Evolutionary conservation across 2,329 filamentous ascomycete genomes (phyloP).

Genomic region (Trichoderma koningiopsis): DNA sequence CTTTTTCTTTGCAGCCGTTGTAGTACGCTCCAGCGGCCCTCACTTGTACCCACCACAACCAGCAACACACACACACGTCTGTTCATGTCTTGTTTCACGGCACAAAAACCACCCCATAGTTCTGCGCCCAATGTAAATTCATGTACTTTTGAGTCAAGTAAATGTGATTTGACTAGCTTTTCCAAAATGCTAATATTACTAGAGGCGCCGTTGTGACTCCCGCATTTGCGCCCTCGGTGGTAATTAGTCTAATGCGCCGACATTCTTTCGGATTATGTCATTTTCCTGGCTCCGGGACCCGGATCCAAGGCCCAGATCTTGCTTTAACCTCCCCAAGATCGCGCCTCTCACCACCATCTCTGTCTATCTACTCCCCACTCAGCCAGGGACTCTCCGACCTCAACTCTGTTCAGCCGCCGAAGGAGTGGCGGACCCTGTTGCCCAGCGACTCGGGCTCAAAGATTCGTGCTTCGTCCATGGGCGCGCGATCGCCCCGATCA

Average conservation of each 20-base stretch:
- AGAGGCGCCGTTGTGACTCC: not conserved
- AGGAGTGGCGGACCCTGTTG: conserved; percentile 20
- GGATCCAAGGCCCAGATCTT: not conserved
- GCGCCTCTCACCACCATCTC: not conserved
- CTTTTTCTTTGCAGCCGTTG: no score
- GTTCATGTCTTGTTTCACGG: not conserved
- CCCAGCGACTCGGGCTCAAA: conserved; percentile 27
- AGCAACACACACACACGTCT: no score
- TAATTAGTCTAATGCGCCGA: not conserved
- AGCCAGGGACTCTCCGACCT: conserved; percentile 6
- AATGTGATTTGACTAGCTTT: not conserved
- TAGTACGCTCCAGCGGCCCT: no score
- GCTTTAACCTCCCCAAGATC: conserved; percentile 3
- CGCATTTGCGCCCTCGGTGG: not conserved
- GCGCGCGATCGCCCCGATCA: conserved; percentile 45
- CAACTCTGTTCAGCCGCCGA: conserved; percentile 16
- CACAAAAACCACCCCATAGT: not conserved
- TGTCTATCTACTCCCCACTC: conserved; percentile 10
- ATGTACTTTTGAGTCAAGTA: no score
- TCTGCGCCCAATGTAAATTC: not conserved
- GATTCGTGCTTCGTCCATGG: conserved; percentile 42
- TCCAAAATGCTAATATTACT: not conserved
- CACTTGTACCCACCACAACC: not conserved
- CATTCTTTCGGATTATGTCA: conserved; percentile 11
- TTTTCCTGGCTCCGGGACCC: conserved; percentile 10